Percentiles rank a stretch among this genome's conserved stretches.
phyloP scores from a whole-genome alignment of 2,329 filamentous ascomycete genomes.

The Leptosphaerulina australis region DNA sequence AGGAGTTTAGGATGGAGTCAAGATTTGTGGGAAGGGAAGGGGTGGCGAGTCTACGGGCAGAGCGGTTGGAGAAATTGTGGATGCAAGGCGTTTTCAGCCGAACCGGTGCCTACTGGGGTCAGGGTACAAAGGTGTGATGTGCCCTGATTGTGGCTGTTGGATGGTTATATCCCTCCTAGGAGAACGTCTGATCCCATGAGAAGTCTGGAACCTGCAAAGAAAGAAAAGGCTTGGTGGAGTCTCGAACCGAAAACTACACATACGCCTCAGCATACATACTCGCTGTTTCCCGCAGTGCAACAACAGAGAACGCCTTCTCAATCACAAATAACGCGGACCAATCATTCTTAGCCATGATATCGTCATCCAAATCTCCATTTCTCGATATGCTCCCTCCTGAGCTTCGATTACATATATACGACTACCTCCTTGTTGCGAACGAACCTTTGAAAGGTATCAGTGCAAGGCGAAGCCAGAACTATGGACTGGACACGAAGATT shows the following conservation, averaged over 20 bases:
- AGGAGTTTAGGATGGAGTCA: neutral
- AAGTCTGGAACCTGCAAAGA: slow-evolving; percentile 14
- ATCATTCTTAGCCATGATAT: slow-evolving; percentile 5
- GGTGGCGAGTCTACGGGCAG: slow-evolving; percentile 7
- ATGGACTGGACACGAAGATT: slow-evolving; percentile 45
- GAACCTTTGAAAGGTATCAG: slow-evolving; percentile 29
- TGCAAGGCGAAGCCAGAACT: slow-evolving; percentile 30
- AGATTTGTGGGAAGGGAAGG: slow-evolving; percentile 5
- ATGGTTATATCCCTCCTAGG: neutral
- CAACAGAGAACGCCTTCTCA: slow-evolving; percentile 8
- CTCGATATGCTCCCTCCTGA: slow-evolving; percentile 40
- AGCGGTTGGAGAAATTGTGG: slow-evolving; percentile 8
- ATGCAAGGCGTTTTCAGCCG: neutral
- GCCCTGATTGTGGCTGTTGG: slow-evolving; percentile 7
- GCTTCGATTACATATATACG: slow-evolving; percentile 40
- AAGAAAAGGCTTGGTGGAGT: slow-evolving; percentile 21
- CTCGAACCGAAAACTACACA: slow-evolving; percentile 8
- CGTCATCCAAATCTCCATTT: neutral
- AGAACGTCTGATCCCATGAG: slow-evolving; percentile 6
- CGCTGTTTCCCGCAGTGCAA: slow-evolving; percentile 7
- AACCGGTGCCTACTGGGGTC: neutral
- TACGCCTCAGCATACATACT: slow-evolving; percentile 7
- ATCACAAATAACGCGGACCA: neutral
- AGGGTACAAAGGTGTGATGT: slow-evolving; percentile 11
- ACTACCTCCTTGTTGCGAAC: slow-evolving; percentile 32